Percentiles rank a stretch among this genome's conserved stretches.
Conservation (phyloP, 805 yeast species). For the Monosporozyma solicola region DNA sequence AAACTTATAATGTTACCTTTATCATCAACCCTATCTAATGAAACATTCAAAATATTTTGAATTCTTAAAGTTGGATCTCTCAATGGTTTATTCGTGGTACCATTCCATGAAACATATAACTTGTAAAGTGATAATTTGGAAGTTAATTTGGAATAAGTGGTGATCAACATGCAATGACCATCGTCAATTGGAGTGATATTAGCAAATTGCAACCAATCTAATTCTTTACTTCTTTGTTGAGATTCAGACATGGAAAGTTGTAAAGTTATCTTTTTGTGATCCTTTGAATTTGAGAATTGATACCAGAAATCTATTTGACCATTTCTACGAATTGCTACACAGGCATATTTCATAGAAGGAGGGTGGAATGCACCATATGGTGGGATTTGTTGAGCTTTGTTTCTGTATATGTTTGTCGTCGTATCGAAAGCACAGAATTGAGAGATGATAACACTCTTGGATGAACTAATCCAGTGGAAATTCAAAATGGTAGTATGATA, state of each 20-base stretch:
- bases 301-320: constrained; percentile 33
- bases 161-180: constrained; percentile 24
- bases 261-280: constrained; percentile 28
- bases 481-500: constrained; percentile 30
- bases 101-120: constrained; percentile 27
- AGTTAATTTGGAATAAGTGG: constrained; percentile 21
- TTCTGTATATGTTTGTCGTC: constrained; percentile 20
- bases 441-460: constrained; percentile 28
- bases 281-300: constrained; percentile 32
- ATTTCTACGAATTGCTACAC: constrained; percentile 27
- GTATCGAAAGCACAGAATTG: constrained; percentile 27
- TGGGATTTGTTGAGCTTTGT: constrained; percentile 27
- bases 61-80: constrained; percentile 27
- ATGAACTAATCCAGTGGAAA: constrained; percentile 37
- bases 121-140: constrained; percentile 24
- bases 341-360: constrained; percentile 31
- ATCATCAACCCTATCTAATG: constrained; percentile 16
- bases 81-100: constrained; percentile 15
- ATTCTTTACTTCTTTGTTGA: constrained; percentile 16
- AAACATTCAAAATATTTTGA: constrained; percentile 18
- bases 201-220: constrained; percentile 27
- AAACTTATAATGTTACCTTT: constrained; percentile 19
- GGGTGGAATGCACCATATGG: constrained; percentile 31
- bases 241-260: constrained; percentile 20
- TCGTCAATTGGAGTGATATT: constrained; percentile 28